A percentile compares a stretch with the other conserved stretches of the same genome.
These are phyloP conservation scores for Colletotrichum caudatum DNA, from an alignment of 2,329 filamentous ascomycete species.

Conservation along the genomic window DNA sequence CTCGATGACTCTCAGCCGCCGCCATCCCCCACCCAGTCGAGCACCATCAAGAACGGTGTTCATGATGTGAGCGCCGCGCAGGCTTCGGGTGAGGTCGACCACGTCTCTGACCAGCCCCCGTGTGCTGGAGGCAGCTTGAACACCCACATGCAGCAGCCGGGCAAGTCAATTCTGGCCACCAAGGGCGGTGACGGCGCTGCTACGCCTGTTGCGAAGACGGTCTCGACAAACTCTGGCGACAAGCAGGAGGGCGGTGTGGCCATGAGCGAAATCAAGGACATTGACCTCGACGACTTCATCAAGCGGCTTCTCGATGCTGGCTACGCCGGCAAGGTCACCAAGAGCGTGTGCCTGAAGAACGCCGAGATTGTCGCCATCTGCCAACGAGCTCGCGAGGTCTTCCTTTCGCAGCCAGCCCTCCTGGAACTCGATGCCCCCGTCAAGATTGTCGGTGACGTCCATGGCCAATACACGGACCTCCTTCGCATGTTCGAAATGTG, in stretches of 20 bases:
- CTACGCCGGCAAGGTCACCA: slow-evolving; percentile 96
- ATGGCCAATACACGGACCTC: slow-evolving; percentile 95
- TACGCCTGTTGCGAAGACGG: slow-evolving; percentile 68
- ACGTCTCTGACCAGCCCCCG: slow-evolving; percentile 91
- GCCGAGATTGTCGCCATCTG: slow-evolving; percentile 97
- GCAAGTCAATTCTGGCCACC: slow-evolving; percentile 85
- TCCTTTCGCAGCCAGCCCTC: slow-evolving; percentile 91
- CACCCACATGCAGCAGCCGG: slow-evolving; percentile 75
- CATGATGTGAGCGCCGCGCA: slow-evolving; percentile 85
- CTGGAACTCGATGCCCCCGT: slow-evolving; percentile 94
- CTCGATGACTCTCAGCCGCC: slow-evolving; percentile 70
- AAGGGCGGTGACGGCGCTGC: slow-evolving; percentile 76
- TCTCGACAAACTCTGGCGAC: slow-evolving; percentile 47
- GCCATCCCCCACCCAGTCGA: slow-evolving; percentile 88
- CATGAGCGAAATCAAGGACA: slow-evolving; percentile 90
- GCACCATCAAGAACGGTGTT: slow-evolving; percentile 73
- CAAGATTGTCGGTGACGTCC: slow-evolving; percentile 97
- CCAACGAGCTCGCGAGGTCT: slow-evolving; percentile 86
- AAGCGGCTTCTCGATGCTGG: slow-evolving; percentile 92
- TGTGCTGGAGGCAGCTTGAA: slow-evolving; percentile 71
- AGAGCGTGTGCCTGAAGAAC: slow-evolving; percentile 96
- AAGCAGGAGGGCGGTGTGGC: slow-evolving; percentile 72
- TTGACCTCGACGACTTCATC: slow-evolving; percentile 97
- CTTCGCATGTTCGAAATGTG: slow-evolving; percentile 99
- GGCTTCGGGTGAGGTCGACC: slow-evolving; percentile 89